Evolutionary conservation across 805 yeast genomes (phyloP), one percentile per base, ranked within the genome.

Genomic region (Tetrapisispora taiwanensis): DNA sequence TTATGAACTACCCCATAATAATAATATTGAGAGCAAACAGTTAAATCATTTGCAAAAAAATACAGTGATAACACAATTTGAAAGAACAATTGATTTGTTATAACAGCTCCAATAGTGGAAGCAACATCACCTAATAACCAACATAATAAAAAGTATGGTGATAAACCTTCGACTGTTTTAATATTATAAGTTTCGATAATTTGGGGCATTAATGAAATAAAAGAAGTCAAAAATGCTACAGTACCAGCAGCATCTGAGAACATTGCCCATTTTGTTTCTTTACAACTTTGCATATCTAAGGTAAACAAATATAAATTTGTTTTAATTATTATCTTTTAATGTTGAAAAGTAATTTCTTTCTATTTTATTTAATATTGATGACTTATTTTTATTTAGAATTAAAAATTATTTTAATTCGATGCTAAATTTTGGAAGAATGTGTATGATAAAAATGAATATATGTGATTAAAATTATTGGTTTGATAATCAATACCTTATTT

Each of bases 21-120:
- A 62, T 77, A 74, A 59, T 72, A 88, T 60, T 89, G 97, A 4
- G 73, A 69, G 39, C 79, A 70, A 26, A 89, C 68, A 10, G 85
- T 67, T 20, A 73, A 43, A 62, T 89, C 97, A 48, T 84, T 83
- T 46, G 71, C 63, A 41, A 90, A 68, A 58, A 84, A 88, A 63
- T 89, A 89, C 2, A 74, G 46, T 0, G 94, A 85, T 15, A 88
- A 66, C 19, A 79, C 66, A 10, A 78, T 73, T 59, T 88, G 97
- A 63, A 88, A 89, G n/a, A 81, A 78, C 39, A 87, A 67, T 48
- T 89, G 96, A 7, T 75, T 59, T 0, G 95, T 87, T 39, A 87
- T 58, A 0, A 84, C 47, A 48, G 95, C 86, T 0, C 96, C 97
- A 0, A 73, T 38, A 26, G 81, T 61, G 36, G 77, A 73, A 8